Percentiles rank a stretch among this genome's conserved stretches.
phyloP scores from a whole-genome alignment of 1,139 yeast genomes.

The Taiozyma sp. region DNA sequence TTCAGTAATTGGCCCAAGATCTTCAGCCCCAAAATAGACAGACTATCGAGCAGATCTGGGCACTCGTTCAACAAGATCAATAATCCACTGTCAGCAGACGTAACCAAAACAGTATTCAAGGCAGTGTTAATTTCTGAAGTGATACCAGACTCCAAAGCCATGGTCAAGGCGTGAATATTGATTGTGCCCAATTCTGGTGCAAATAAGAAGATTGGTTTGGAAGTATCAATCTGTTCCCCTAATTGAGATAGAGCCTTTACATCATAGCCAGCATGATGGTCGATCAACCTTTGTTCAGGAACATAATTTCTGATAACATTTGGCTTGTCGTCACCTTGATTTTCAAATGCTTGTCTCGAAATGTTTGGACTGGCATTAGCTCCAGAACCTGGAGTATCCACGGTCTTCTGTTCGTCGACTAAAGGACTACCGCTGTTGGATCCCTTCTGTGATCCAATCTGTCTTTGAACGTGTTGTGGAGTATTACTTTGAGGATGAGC shows the following conservation, averaged over 20 bases:
- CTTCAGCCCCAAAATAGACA: conserved; percentile 49
- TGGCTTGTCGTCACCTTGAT: conserved; percentile 28
- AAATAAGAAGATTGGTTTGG: conserved; percentile 79
- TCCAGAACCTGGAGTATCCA: neutral
- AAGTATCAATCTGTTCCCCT: conserved; percentile 75
- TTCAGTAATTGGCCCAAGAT: conserved; percentile 39
- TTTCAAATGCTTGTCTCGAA: neutral
- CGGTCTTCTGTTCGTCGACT: conserved; percentile 7
- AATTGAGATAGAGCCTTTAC: conserved; percentile 58
- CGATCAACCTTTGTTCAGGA: conserved; percentile 53
- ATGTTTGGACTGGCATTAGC: neutral
- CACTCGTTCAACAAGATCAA: conserved; percentile 60
- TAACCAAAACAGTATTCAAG: conserved; percentile 72
- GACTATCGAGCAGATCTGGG: conserved; percentile 56
- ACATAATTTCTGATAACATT: conserved; percentile 57
- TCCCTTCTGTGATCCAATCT: conserved; percentile 10
- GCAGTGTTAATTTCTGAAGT: conserved; percentile 66
- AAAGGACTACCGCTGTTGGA: conserved; percentile 18
- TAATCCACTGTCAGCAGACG: conserved; percentile 72
- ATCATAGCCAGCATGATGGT: conserved; percentile 66
- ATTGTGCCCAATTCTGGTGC: conserved; percentile 87
- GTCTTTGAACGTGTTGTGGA: conserved; percentile 11
- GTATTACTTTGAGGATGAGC: conserved; percentile 6
- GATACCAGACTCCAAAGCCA: conserved; percentile 60
- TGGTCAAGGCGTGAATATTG: conserved; percentile 72